Base-by-base conservation (phyloP, 2,329 filamentous ascomycete genomes). In the Rhynchosporium agropyri region DNA sequence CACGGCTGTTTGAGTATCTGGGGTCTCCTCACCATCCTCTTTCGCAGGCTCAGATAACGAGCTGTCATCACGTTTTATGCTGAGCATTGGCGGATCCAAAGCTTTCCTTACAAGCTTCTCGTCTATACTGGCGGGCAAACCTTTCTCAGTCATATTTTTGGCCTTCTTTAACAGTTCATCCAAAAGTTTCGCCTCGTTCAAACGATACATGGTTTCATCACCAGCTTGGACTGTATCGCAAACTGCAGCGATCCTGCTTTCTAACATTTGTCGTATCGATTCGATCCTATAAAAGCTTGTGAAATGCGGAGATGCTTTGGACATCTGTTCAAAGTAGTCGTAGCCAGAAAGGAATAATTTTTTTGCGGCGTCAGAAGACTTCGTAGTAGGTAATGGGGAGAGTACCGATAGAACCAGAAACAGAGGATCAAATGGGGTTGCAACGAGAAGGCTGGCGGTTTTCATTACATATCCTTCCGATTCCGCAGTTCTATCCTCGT, bases 171-270 rank as follows among this genome's bases (percentile, higher is more conserved):
- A 66, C 0, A 98, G 72, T 61, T 88, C 81, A 1, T 76, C 72
- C 6, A 89, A 72, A 0, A 97, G 82, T 73, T 92, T 96, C 12
- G 81, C 78, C 71, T 90, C 83, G 69, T 82, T 95, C 29, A 96
- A 78, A 12, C 92, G 86, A 76, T 90, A 97, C 90, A 97, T 92
- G 60, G 79, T 85, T 75, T 97, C 92, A 64, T 91, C 90, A 13
- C 89, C 91, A 0, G 90, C 90, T 40, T 95, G 89, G 10, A 96
- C 89, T 0, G 83, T 89, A 71, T 97, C 92, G 76, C 93, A 96
- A 4, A 95, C 81, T 1, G 79, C 81, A 1, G 80, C 81, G 78
- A 96, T 87, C 42, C 91, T 83, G 10, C 80, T 76, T 71, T 90
- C 86, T 0, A 96, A 74, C 38, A 81, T 77, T 2, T 68, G 74